Evolutionary conservation across 164 flowering plant species (phyloP).

Genomic region (Vitis rotundifolia): DNA sequence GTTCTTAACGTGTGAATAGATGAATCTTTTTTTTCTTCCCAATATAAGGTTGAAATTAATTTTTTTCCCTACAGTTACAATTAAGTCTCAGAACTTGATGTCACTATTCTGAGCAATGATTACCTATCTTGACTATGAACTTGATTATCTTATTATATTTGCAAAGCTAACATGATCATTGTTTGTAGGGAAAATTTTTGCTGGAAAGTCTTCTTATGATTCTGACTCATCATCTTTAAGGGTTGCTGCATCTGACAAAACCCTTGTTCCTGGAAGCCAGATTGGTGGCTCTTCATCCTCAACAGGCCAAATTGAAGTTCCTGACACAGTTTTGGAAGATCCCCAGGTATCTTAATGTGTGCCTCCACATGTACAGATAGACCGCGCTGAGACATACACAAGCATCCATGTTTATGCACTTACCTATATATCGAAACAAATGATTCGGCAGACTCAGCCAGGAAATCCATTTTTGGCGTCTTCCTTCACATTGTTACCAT

Average conservation of each 20-base stretch:
- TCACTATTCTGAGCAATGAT: not conserved
- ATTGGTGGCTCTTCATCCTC: slow-evolving; percentile 49
- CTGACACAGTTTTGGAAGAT: slow-evolving; percentile 38
- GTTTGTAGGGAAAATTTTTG: slow-evolving; percentile 71
- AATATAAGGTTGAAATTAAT: not conserved
- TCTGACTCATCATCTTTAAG: slow-evolving; percentile 51
- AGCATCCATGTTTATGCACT: not conserved
- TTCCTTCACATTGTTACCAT: too few relatives aligned
- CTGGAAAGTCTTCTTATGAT: slow-evolving; percentile 54
- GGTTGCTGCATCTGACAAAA: slow-evolving; percentile 64
- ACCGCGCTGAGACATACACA: not conserved
- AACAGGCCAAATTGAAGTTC: slow-evolving; percentile 39
- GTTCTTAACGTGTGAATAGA: not conserved
- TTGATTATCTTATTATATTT: not conserved
- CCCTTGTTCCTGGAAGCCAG: slow-evolving; percentile 72
- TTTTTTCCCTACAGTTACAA: not conserved
- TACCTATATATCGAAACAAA: not conserved
- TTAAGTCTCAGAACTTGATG: too few relatives aligned
- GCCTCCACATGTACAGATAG: not conserved
- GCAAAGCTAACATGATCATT: slow-evolving; percentile 17
- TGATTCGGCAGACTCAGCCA: too few relatives aligned
- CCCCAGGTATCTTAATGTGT: slow-evolving; percentile 39
- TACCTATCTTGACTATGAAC: not conserved
- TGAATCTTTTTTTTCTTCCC: not conserved
- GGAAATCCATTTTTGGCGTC: too few relatives aligned